These are phyloP conservation scores for Corylus heterophylla DNA, from an alignment of 306 rosid genomes.

Conservation along the genomic window DNA sequence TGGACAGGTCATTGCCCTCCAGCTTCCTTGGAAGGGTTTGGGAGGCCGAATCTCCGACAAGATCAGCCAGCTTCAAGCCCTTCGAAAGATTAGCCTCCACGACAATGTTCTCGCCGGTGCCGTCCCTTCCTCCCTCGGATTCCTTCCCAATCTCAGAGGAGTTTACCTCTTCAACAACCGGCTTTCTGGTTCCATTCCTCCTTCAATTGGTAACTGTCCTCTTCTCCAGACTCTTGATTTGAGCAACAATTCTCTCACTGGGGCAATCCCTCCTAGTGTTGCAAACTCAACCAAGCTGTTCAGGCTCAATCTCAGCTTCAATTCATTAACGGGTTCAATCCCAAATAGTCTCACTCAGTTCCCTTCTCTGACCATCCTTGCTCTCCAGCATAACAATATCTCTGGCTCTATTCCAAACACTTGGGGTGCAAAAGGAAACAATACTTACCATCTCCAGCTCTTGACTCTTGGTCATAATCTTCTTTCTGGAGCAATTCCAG, in stretches of 20 bases:
- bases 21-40: conserved; percentile 90
- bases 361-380: conserved; percentile 57
- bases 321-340: conserved; percentile 75
- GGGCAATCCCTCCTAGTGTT: conserved; percentile 71
- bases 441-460: conserved; percentile 44
- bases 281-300: conserved; percentile 61
- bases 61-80: conserved; percentile 74
- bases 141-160: conserved; percentile 82
- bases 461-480: conserved; percentile 68
- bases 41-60: conserved; percentile 77
- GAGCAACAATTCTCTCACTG: conserved; percentile 68
- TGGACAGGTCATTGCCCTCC: conserved; percentile 87
- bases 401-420: conserved; percentile 66
- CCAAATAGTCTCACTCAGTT: conserved; percentile 54
- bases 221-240: conserved; percentile 83
- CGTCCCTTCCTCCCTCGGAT: conserved; percentile 68
- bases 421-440: conserved; percentile 56
- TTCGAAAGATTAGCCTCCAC: conserved; percentile 79
- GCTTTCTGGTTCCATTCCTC: conserved; percentile 81
- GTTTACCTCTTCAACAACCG: conserved; percentile 85
- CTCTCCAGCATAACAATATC: conserved; percentile 71
- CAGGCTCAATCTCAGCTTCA: conserved; percentile 78
- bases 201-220: conserved; percentile 70
- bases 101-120: conserved; percentile 64
- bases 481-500: conserved; percentile 66